Evolutionary conservation across 2,329 filamentous ascomycete species (phyloP), one percentile per base, ranked within the genome.

Genomic region (Sporothrix phasma): DNA sequence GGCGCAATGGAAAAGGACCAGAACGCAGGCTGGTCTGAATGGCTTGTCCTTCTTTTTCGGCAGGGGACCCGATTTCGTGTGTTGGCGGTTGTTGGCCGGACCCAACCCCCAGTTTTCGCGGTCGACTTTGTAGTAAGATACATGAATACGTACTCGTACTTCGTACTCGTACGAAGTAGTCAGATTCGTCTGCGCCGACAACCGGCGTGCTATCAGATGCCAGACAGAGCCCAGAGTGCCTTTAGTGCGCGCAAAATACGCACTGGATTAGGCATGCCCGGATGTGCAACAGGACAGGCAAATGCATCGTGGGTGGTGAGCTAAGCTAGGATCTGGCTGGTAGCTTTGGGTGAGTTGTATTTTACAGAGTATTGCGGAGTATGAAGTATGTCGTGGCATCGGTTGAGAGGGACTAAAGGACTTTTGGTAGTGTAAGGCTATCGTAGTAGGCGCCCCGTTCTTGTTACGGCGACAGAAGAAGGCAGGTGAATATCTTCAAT

Each of bases 211-310:
- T 37, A 37, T 37, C 15, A 10, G 4, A 37, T 61, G 29, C 58
- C 24, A 43, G 49, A 34, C 58, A 59, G 43, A 59, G 10, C 39
- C 56, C 34, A 43, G 58, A 29, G 58, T 61, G 58, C 17, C 34
- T 59, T 39, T 53, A 46, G 47, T 43, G 49, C 47, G 60, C 61
- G 61, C 61, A 63, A n/a, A 47, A 63, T 39, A 63, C 41, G 51
- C 51, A 49, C 61, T 63, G 61, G 29, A 56, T 63, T 63, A 58
- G 61, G 61, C 61, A 63, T 41, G 46, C 60, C 34, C 46, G 46
- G 59, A 26, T 43, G 31, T 49, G 59, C 59, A 49, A 26, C 56
- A 45, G 56, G 24, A 24, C 31, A 56, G 51, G 8, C 17, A 53
- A 37, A 31, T 22, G 31, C 19, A 37, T 54, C 51, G 51, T 54